Evolutionary conservation across 2,329 filamentous ascomycete genomes (phyloP), one percentile per base, ranked within the genome.

Genomic region (Fusarium compactum): DNA sequence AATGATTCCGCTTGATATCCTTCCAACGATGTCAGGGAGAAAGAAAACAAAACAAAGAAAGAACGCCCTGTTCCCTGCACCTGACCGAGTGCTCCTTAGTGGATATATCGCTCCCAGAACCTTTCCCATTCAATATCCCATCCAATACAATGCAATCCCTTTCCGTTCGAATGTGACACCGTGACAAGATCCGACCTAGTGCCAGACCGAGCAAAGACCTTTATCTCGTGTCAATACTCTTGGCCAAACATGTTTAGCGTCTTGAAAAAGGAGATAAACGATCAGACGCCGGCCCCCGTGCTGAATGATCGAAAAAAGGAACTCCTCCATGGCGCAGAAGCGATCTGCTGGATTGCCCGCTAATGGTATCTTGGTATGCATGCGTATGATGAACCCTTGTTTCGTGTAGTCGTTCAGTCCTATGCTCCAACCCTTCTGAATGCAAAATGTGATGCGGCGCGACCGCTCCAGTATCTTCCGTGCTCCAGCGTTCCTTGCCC

Each of bases 391-490:
- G 57, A 73, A 65, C 63, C 72, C 58, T 62, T 72, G 50, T 69
- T 58, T 72, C 72, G 64, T 75, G 63, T 72, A 69, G 66, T 70
- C 58, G 52, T 70, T 56, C 67, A 38, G 69, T 64, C 65, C 65
- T 58, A 72, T 75, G 64, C 59, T 62, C 65, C 58, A 62, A 62
- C 57, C 67, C 51, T 67, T 61, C 67, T 51, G 62, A 74, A 74
- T 73, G 63, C 58, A 71, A 53, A 74, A 66, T 72, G 59, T 61
- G 50, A 64, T 53, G 70, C 52, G 64, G 68, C 58, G 66, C 51
- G 65, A 59, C 71, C 70, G 72, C 69, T 62, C 50, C 51, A 51
- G 54, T 64, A 69, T 70, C 69, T 69, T 64, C 61, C 50, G 65
- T 75, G 70, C 63, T 72, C 69, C 71, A 54, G 34, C 58, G 63